These are phyloP conservation scores for Trametes meyenii DNA, from an alignment of 768 basidiomycete genomes.

Conservation along the genomic window DNA sequence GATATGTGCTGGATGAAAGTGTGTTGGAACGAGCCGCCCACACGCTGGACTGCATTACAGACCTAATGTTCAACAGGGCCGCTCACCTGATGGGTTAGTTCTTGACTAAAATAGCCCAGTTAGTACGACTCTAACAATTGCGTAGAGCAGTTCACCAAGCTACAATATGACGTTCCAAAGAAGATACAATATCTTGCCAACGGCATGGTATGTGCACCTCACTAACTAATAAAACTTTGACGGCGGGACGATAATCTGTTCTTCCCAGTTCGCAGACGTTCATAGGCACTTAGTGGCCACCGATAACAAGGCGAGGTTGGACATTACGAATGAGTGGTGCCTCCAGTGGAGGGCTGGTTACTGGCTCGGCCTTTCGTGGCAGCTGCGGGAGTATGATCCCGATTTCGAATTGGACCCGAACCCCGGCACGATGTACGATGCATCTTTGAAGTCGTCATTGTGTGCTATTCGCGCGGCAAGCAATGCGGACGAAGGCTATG, in stretches of 20 bases:
- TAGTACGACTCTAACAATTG: not conserved
- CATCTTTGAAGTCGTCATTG: not conserved
- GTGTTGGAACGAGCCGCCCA: not conserved
- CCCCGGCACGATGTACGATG: not conserved
- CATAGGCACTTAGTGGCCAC: not conserved
- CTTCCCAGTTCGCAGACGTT: not conserved
- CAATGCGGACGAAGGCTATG: not conserved
- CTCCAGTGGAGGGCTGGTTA: not conserved
- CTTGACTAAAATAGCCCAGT: not conserved
- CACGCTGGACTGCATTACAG: not conserved
- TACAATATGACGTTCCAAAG: not conserved
- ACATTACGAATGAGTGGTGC: not conserved
- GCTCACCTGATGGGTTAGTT: not conserved
- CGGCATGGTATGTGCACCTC: constrained; percentile 1
- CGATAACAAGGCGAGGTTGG: not conserved
- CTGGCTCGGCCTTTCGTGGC: not conserved
- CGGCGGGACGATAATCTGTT: not conserved
- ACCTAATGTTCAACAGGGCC: not conserved
- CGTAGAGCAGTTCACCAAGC: not conserved
- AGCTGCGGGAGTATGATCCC: not conserved
- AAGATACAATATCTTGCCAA: constrained; percentile 1
- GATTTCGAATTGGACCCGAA: not conserved
- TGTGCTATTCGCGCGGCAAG: not conserved
- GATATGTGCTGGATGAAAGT: not conserved
- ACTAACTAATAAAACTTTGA: not conserved